Percentiles rank a stretch among this genome's conserved stretches.
Conservation (phyloP, 768 basidiomycete genomes). For the Paxillus rubicundulus region DNA sequence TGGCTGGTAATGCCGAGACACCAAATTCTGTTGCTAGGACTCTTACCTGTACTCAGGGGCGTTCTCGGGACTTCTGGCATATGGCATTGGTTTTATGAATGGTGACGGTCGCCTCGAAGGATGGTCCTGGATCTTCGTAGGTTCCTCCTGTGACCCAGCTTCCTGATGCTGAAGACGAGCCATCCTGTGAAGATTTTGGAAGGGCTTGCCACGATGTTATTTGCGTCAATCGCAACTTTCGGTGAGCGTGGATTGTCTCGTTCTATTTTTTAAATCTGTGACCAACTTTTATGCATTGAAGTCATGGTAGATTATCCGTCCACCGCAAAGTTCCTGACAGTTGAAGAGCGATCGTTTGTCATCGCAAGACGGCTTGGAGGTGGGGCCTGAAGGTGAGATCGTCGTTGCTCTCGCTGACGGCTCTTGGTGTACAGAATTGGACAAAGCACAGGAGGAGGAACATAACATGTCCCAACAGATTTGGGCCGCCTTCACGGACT, state of each 20-base stretch:
- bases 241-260: conserved; percentile 27
- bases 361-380: conserved; percentile 47
- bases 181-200: conserved; percentile 33
- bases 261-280: neutral
- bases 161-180: neutral
- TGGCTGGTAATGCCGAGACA: conserved; percentile 40
- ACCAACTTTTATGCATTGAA: conserved; percentile 14
- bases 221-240: conserved; percentile 50
- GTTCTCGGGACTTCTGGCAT: conserved; percentile 60
- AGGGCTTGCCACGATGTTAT: conserved; percentile 54
- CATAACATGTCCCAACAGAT: conserved; percentile 52
- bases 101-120: conserved; percentile 46
- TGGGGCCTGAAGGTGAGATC: conserved; percentile 17
- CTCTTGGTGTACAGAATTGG: conserved; percentile 53
- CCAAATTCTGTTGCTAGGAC: neutral
- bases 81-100: conserved; percentile 51
- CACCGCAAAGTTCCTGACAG: conserved; percentile 59
- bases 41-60: conserved; percentile 32
- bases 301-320: conserved; percentile 59
- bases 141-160: conserved; percentile 9
- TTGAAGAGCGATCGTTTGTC: conserved; percentile 56
- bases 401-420: neutral
- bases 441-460: conserved; percentile 56
- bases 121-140: conserved; percentile 70
- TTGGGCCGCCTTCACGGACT: conserved; percentile 51